These are phyloP conservation scores for Tricholoma saponaceum DNA, from an alignment of 768 basidiomycete genomes.

Conservation along the genomic window DNA sequence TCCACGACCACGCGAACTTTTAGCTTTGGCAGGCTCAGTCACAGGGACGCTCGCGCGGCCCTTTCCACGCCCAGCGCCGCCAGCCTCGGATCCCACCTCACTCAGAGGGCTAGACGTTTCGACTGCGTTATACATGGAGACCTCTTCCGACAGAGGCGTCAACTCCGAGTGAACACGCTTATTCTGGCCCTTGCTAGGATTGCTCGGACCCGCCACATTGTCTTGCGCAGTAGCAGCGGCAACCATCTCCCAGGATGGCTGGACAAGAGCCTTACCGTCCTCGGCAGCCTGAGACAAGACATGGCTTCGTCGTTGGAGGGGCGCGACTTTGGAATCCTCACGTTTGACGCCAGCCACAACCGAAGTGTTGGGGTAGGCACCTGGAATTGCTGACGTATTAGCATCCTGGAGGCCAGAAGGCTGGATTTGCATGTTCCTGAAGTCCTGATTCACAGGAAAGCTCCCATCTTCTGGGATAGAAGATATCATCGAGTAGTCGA, in stretches of 20 bases:
- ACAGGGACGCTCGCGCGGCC: conserved; percentile 4
- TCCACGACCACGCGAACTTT: conserved; percentile 3
- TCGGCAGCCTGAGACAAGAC: conserved; percentile 45
- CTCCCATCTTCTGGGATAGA: conserved; percentile 6
- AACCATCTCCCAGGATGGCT: conserved; percentile 59
- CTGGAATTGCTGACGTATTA: conserved; percentile 7
- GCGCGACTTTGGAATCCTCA: conserved; percentile 26
- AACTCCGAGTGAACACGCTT: conserved; percentile 42
- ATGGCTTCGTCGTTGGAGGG: conserved; percentile 46
- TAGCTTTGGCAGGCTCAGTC: conserved; percentile 6
- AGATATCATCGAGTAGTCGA: conserved; percentile 23
- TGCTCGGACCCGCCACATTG: conserved; percentile 15
- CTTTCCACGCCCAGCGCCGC: conserved; percentile 10
- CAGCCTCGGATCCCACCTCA: conserved; percentile 1
- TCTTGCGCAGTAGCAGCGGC: conserved; percentile 30
- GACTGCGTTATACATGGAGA: conserved; percentile 7
- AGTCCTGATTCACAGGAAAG: conserved; percentile 25
- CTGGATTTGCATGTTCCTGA: conserved; percentile 30
- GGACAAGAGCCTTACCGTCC: conserved; percentile 31
- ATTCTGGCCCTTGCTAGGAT: conserved; percentile 22
- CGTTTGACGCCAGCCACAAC: conserved; percentile 10
- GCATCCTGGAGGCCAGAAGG: conserved; percentile 5
- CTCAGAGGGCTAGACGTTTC: conserved; percentile 8
- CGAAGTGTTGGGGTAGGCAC: conserved; percentile 8
- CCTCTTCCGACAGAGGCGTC: conserved; percentile 40